Percentiles rank a stretch among this genome's conserved stretches.
Conservation (phyloP, 2,329 filamentous ascomycete species). For the Fusarium cicatricum region DNA sequence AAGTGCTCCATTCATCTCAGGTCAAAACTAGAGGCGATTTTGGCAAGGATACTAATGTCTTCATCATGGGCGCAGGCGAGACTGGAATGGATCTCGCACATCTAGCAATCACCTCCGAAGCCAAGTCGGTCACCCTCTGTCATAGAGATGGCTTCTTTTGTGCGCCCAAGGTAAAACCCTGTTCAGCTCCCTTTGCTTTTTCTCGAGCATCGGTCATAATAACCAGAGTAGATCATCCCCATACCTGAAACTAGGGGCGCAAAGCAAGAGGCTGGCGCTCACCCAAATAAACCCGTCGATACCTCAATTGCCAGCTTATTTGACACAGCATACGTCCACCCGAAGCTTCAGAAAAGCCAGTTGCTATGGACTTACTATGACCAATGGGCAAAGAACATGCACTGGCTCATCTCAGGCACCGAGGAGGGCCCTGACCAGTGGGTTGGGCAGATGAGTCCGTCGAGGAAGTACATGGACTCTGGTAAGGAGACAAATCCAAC, state of each 20-base stretch:
- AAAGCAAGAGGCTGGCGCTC: background rate
- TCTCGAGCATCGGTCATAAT: background rate
- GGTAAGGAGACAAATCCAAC: slow-evolving; percentile 32
- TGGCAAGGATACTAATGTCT: slow-evolving; percentile 49
- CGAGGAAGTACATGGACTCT: slow-evolving; percentile 48
- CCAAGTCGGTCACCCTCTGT: slow-evolving; percentile 53
- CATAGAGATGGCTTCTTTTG: slow-evolving; percentile 57
- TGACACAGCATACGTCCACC: slow-evolving; percentile 61
- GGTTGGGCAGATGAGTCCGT: slow-evolving; percentile 53
- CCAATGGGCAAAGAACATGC: slow-evolving; percentile 53
- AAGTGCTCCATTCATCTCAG: slow-evolving; percentile 53
- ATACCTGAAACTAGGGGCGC: slow-evolving; percentile 25
- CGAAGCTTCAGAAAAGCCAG: slow-evolving; percentile 52
- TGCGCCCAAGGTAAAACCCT: slow-evolving; percentile 51
- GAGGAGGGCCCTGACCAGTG: slow-evolving; percentile 57
- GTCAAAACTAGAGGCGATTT: slow-evolving; percentile 55
- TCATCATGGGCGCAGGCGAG: slow-evolving; percentile 56
- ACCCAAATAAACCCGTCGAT: slow-evolving; percentile 56
- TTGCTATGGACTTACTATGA: slow-evolving; percentile 58
- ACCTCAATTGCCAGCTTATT: slow-evolving; percentile 57
- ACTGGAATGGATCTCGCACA: slow-evolving; percentile 56
- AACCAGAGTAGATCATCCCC: slow-evolving; percentile 38
- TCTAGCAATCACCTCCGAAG: slow-evolving; percentile 54
- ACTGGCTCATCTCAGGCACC: slow-evolving; percentile 55
- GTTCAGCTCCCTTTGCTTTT: too few species aligned